Base-by-base conservation (phyloP, 495 filamentous ascomycete species). In the Neurospora africana region DNA sequence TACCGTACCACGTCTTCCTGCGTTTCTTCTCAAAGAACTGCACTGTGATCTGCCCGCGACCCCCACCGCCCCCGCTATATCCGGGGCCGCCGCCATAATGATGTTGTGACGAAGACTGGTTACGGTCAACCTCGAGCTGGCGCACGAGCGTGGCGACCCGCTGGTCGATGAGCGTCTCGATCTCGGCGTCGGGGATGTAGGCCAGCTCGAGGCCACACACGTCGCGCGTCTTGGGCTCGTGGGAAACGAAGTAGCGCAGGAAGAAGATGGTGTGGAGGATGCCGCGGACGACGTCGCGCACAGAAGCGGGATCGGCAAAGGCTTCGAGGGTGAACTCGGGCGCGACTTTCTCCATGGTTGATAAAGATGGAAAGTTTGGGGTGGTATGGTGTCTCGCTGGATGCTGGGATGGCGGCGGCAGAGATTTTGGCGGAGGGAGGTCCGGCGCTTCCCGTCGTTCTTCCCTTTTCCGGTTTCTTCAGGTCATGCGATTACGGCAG, bases 201-300 rank as follows among this genome's bases (percentile, higher is more conserved):
- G 96, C 93, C 9, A 98, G 87, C 36, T 94, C 97, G 70, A 98
- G 86, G 77, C 97, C 95, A 71, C 98, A 89, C 61, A 98, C 88
- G 78, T 99, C 95, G 78, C 93, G 90, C 61, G 92, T 93, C 65
- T 88, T 87, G n/a, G 95, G 95, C 17, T 88, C 84, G 71, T 97
- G 86, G 37, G 92, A 89, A 71, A 92, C 92, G 84, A 99, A 98
- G 86, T 93, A 97, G 73, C 95, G 92, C 82, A 98, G 94, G 85
- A 99, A 99, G 90, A 98, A 99, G 79, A 99, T 97, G 47, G 95
- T 95, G 81, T 97, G 93, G 69, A 98, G 90, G 77, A 98, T 91
- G 73, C 95, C 95, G 88, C 94, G 93, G 37, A 98, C 87, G 27
- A 99, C 89, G 81, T 98, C 95, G 78, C 92, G 92, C 75, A 97